Conservation (phyloP, 1,284 basidiomycete genomes). For the Ceratobasidium sp. region DNA sequence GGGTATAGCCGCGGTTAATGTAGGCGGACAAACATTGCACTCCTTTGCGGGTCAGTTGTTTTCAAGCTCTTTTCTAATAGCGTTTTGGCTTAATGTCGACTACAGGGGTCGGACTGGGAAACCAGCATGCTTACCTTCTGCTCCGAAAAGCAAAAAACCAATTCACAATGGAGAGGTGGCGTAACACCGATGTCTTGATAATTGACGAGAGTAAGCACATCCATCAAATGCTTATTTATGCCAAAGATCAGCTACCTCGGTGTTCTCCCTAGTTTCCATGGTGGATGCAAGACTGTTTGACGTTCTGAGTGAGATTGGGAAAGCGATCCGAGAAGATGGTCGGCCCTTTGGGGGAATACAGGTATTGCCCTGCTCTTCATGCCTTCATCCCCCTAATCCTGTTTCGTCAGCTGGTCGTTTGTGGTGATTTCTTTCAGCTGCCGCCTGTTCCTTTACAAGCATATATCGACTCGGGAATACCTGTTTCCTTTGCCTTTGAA, state of each 20-base stretch:
- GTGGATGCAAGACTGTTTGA: constrained; percentile 94
- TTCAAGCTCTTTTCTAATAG: no score
- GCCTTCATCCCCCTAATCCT: neutral
- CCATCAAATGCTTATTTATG: no score
- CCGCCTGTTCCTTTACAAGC: constrained; percentile 82
- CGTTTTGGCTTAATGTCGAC: no score
- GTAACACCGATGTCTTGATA: constrained; percentile 82
- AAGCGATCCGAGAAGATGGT: constrained; percentile 70
- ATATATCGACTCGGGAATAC: constrained; percentile 53
- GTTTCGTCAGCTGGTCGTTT: constrained; percentile 75
- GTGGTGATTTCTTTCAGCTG: constrained; percentile 94
- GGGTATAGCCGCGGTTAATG: constrained; percentile 70
- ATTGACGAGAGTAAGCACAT: constrained; percentile 86
- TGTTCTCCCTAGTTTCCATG: constrained; percentile 98
- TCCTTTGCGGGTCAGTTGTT: constrained; percentile 70
- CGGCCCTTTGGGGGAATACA: constrained; percentile 96
- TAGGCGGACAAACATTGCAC: constrained; percentile 70
- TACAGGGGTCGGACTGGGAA: constrained; percentile 79
- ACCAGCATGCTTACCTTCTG: constrained; percentile 74
- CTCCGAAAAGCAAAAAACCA: constrained; percentile 74
- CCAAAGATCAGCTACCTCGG: no score
- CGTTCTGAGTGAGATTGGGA: constrained; percentile 80
- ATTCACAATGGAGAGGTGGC: constrained; percentile 78
- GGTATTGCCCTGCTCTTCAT: constrained; percentile 66
- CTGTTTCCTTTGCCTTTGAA: constrained; percentile 82